A percentile compares a stretch with the other conserved stretches of the same genome.
Conservation (phyloP, 1,139 yeast species). For the Suhomyces bokatorum region DNA sequence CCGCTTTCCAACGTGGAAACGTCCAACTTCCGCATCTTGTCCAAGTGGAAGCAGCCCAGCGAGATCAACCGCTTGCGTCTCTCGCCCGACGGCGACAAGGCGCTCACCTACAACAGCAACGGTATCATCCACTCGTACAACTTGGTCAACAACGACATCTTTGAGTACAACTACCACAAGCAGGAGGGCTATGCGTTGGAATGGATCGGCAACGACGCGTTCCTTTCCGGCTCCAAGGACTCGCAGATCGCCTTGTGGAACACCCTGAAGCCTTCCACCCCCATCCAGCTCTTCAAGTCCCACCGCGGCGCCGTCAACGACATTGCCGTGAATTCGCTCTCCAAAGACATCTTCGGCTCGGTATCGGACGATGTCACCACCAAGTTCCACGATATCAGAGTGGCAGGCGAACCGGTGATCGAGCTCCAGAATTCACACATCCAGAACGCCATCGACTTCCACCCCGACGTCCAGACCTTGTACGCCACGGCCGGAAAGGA, state of each 20-base stretch:
- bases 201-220: slow-evolving; percentile 53
- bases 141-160: slow-evolving; percentile 22
- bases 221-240: slow-evolving; percentile 71
- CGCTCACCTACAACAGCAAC: slow-evolving; percentile 52
- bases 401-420: slow-evolving; percentile 43
- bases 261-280: slow-evolving; percentile 41
- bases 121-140: slow-evolving; percentile 46
- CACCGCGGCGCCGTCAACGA: slow-evolving; percentile 59
- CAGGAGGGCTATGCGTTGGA: slow-evolving; percentile 71
- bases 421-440: slow-evolving; percentile 45
- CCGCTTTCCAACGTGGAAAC: slow-evolving; percentile 24
- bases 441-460: slow-evolving; percentile 52
- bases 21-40: slow-evolving; percentile 36
- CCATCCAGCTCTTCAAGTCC: slow-evolving; percentile 43
- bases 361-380: slow-evolving; percentile 72
- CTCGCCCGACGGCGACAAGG: slow-evolving; percentile 35
- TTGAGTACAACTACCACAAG: slow-evolving; percentile 57
- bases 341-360: slow-evolving; percentile 59
- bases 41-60: slow-evolving; percentile 54
- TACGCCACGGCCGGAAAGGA: slow-evolving; percentile 58
- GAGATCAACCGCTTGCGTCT: slow-evolving; percentile 52
- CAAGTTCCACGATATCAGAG: slow-evolving; percentile 66
- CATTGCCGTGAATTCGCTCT: slow-evolving; percentile 51
- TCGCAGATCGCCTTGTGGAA: slow-evolving; percentile 73
- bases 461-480: slow-evolving; percentile 44